Conservation (phyloP, 2,329 filamentous ascomycete genomes). For the Arachnomyces sp. region DNA sequence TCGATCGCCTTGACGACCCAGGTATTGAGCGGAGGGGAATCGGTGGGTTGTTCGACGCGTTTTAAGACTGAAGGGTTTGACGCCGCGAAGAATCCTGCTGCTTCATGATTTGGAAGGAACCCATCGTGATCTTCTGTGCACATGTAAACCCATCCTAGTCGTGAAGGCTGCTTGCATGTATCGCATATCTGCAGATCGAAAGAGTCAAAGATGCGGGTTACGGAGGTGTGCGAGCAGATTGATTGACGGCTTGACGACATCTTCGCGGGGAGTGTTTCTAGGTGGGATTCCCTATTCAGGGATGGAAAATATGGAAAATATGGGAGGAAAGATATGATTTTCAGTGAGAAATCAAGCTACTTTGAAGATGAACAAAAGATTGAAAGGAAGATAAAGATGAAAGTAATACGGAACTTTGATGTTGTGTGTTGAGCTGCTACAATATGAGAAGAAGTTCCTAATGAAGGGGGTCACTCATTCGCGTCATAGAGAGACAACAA, state of each 20-base stretch:
- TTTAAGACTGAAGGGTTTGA: neutral
- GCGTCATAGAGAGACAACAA: too few species aligned
- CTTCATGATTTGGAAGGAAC: conserved; percentile 28
- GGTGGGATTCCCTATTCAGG: neutral
- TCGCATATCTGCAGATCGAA: conserved; percentile 49
- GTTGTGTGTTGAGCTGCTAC: too few species aligned
- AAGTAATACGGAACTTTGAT: too few species aligned
- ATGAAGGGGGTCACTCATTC: too few species aligned
- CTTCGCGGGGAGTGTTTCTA: conserved; percentile 5
- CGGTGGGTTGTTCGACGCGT: too few species aligned
- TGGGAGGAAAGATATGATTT: too few species aligned
- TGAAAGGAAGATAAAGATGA: too few species aligned
- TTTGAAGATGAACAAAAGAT: too few species aligned
- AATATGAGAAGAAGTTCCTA: too few species aligned
- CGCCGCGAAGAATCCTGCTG: conserved; percentile 10
- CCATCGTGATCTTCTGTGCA: conserved; percentile 59
- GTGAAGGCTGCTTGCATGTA: conserved; percentile 49
- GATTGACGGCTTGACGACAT: conserved; percentile 17
- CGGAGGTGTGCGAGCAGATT: conserved; percentile 60
- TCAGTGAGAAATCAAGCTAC: too few species aligned
- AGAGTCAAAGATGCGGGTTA: conserved; percentile 52
- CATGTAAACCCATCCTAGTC: conserved; percentile 64
- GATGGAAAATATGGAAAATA: too few species aligned
- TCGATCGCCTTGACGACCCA: conserved; percentile 37
- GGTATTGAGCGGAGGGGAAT: conserved; percentile 22